Conservation (phyloP, 495 filamentous ascomycete genomes). For the Aspergillus nanangensis region DNA sequence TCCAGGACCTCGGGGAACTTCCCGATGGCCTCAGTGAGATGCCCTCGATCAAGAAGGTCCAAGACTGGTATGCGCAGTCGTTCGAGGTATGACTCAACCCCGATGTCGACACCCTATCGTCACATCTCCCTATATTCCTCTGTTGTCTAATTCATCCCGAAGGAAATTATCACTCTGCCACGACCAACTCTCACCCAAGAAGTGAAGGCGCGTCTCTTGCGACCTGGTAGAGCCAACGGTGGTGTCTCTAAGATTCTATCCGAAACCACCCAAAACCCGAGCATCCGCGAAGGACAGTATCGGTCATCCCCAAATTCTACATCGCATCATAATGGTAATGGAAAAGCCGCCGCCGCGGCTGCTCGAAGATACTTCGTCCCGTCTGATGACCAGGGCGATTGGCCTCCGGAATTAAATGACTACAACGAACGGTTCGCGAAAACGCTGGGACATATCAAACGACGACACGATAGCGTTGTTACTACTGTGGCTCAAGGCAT, state of each 20-base stretch:
- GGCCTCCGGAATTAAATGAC: constrained; percentile 91
- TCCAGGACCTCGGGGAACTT: constrained; percentile 84
- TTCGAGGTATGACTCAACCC: constrained; percentile 70
- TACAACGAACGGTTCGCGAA: constrained; percentile 90
- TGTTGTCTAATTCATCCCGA: not conserved
- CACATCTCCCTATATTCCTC: too few species aligned
- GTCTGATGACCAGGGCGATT: constrained; percentile 81
- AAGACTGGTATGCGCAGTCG: constrained; percentile 98
- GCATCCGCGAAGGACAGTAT: constrained; percentile 83
- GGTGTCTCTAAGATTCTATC: constrained; percentile 62
- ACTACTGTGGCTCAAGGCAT: constrained; percentile 95
- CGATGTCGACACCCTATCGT: too few species aligned
- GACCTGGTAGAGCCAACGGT: constrained; percentile 60
- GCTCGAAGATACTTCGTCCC: constrained; percentile 83
- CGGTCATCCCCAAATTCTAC: constrained; percentile 56
- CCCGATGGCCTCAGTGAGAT: constrained; percentile 98
- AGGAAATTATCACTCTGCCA: constrained; percentile 88
- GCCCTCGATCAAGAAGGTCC: constrained; percentile 91
- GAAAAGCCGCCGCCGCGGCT: constrained; percentile 28
- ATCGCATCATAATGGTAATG: constrained; percentile 46
- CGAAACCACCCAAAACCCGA: constrained; percentile 84
- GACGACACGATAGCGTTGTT: constrained; percentile 93
- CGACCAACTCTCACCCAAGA: constrained; percentile 72
- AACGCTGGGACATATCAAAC: constrained; percentile 85
- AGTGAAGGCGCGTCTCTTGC: constrained; percentile 72